phyloP scores from a whole-genome alignment of 805 yeast species.

The Yamadazyma paraphyllophila region DNA sequence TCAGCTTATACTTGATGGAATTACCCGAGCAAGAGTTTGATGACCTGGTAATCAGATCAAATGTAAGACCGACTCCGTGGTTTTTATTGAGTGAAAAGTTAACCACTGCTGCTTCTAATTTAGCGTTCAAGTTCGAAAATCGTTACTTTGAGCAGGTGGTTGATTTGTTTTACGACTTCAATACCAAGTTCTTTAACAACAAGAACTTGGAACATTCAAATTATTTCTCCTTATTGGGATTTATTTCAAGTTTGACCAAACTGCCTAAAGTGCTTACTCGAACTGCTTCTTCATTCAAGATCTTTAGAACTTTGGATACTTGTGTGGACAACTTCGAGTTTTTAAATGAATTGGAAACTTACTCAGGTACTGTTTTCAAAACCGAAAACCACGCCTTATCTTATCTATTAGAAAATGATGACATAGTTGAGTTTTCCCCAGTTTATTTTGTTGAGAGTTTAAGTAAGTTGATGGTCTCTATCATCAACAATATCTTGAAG shows the following conservation, averaged over 20 bases:
- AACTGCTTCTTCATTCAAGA: constrained; percentile 23
- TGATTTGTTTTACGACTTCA: constrained; percentile 27
- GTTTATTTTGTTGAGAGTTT: constrained; percentile 33
- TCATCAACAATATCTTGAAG: constrained; percentile 29
- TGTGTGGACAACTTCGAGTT: constrained; percentile 39
- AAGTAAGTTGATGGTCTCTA: constrained; percentile 34
- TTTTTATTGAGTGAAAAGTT: constrained; percentile 29
- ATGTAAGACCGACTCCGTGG: constrained; percentile 33
- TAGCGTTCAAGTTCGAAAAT: constrained; percentile 25
- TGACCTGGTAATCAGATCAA: constrained; percentile 28
- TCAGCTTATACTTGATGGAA: constrained; percentile 47
- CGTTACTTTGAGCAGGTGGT: constrained; percentile 23
- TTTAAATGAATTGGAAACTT: constrained; percentile 34
- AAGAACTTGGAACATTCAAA: constrained; percentile 25
- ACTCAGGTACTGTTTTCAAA: constrained; percentile 19
- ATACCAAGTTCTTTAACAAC: constrained; percentile 22
- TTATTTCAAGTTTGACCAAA: constrained; percentile 28
- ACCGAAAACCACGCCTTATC: constrained; percentile 17
- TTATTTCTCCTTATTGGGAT: constrained; percentile 37
- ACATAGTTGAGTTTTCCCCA: constrained; percentile 32
- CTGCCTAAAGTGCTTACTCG: constrained; percentile 26
- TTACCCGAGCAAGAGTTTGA: constrained; percentile 46
- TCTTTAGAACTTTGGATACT: constrained; percentile 33
- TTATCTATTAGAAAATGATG: constrained; percentile 23
- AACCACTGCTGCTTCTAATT: constrained; percentile 30